Base-by-base conservation (phyloP, 2,329 filamentous ascomycete genomes). In the Chrysoporthe puriensis region DNA sequence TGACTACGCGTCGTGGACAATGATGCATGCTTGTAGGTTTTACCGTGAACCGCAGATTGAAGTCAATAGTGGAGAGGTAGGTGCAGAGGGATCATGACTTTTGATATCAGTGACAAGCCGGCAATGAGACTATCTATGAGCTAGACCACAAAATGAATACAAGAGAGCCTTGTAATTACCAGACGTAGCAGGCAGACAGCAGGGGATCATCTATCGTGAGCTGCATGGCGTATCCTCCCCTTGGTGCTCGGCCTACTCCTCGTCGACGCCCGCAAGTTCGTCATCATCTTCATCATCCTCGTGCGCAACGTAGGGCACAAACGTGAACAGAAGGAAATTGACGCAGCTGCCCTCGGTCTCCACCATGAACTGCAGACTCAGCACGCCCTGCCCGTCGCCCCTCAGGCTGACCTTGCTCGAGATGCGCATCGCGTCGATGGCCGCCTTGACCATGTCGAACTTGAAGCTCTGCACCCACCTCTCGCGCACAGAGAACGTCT, bases 281-380 rank as follows among this genome's bases (percentile, higher is more conserved):
- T 85, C 83, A 9, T 77, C 77, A 2, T 80, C 80, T 5, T 83
- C 83, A 3, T 85, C 84, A 40, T 88, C 89, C 54, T 91, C 86
- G 32, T 86, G 85, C 18, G 85, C 83, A 65, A 89, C 82, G 67
- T 90, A 90, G 18, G 93, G 92, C 67, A 96, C 90, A 75, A 96
- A 93, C 26, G 91, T 85, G 77, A 95, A 96, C 77, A 96, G 92
- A 34, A 96, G 84, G 79, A 95, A 96, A 73, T 89, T 92, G 50
- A 89, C 83, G 34, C 84, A 83, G 5, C 86, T 85, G 7, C 86
- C 86, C 70, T 96, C 93, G 54, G 94, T 84, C 76, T 97, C 93
- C 18, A 99, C 90, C 91, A 99, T 96, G 74, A 98, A 97, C 76
- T 99, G 96, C 77, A 98, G 81, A 78, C 93, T 97, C 71, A 99